A percentile compares a stretch with the other conserved stretches of the same genome.
Evolutionary conservation across 331 rosid genomes (phyloP).

Genomic region (Quercus phellos): DNA sequence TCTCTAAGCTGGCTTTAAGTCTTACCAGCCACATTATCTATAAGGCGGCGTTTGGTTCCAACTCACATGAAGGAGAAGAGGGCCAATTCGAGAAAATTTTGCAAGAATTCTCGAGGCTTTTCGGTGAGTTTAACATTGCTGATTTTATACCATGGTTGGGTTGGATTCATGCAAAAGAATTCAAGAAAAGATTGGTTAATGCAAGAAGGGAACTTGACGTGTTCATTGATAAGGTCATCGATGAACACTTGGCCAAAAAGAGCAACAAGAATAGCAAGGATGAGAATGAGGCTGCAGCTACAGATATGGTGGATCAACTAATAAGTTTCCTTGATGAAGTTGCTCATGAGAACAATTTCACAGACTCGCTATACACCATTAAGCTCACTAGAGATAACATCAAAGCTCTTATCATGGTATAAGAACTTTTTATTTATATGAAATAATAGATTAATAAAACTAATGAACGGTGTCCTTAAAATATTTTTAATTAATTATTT

Average conservation of each 20-base stretch:
- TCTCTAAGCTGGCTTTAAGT: conserved; percentile 33
- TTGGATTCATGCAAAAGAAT: conserved; percentile 43
- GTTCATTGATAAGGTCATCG: conserved; percentile 49
- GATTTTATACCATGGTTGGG: conserved; percentile 56
- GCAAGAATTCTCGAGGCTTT: conserved; percentile 51
- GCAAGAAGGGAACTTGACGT: conserved; percentile 43
- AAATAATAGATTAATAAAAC: too few species aligned
- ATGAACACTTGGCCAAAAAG: conserved; percentile 39
- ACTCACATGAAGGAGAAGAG: conserved; percentile 38
- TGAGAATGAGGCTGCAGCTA: conserved; percentile 19
- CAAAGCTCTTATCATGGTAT: conserved; percentile 61
- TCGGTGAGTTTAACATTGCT: conserved; percentile 48
- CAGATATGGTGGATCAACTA: conserved; percentile 56
- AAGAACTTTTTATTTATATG: neutral
- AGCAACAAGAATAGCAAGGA: neutral
- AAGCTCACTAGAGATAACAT: conserved; percentile 48
- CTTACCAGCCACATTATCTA: conserved; percentile 42
- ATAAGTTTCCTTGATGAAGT: conserved; percentile 33
- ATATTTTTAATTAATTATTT: too few species aligned
- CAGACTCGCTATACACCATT: conserved; percentile 20
- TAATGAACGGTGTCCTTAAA: too few species aligned
- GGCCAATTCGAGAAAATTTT: conserved; percentile 36
- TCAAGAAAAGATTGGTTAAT: conserved; percentile 39
- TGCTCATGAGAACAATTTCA: neutral
- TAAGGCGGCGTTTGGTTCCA: conserved; percentile 50